Base-by-base conservation (phyloP, 2,329 filamentous ascomycete genomes). In the Fusarium sp. region DNA sequence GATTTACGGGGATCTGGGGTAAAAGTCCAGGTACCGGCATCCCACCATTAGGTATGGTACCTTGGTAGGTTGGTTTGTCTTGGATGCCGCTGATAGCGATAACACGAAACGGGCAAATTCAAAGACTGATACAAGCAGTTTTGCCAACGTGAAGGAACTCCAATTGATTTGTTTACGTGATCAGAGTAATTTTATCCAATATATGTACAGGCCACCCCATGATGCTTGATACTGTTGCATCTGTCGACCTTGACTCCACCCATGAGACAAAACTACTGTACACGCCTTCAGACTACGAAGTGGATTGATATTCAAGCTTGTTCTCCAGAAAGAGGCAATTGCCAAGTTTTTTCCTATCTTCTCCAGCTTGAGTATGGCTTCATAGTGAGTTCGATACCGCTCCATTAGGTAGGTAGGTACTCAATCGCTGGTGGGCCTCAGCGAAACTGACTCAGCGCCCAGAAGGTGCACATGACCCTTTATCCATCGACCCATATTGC, bases 1-100 rank as follows among this genome's bases (percentile, higher is more conserved):
- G 34, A 71, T 55, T 60, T 67, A 43, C 52, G 69, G 65, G 65
- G 65, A 72, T 71, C 69, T 54, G 69, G 69, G 69, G 69, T 72
- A 71, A 62, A 29, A 29, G 47, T 47, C 27, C 56, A 71, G 65
- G 65, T 66, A 71, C 68, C 55, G 59, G 54, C 47, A 47, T 57
- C 40, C 34, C 49, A 34, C 54, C 20, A n/a, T 30, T 20, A 6
- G 3, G 10, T 25, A 25, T 9, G 9, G 25, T 25, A 25, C 25
- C 24, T 25, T 9, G 11, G 10, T 24, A 15, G 20, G 12, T n/a
- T 29, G 20, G 12, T n/a, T 29, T 47, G 45, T 41, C 47, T 29
- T 38, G 60, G 62, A 63, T 45, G 34, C 52, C 45, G 20, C 41
- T 25, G 52, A 47, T 65, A n/a, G 22, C 16, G 30, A 49, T 40